Percentiles rank a stretch among this genome's conserved stretches.
Evolutionary conservation across 2,329 filamentous ascomycete genomes (phyloP).

Genomic region (Talaromyces amestolkiae): DNA sequence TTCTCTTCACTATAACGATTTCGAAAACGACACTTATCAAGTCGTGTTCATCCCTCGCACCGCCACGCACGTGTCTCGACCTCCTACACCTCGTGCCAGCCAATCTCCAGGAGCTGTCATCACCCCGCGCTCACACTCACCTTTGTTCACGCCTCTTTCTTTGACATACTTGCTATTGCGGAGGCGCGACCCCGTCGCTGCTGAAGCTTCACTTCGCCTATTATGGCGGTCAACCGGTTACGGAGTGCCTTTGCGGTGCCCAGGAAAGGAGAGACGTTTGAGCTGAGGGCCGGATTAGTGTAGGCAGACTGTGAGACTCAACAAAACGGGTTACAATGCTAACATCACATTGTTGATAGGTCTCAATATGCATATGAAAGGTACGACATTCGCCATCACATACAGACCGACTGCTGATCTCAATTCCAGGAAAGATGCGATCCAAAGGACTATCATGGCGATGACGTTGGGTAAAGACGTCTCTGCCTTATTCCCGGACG

Average conservation of each 20-base stretch:
- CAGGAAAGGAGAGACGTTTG: conserved; percentile 96
- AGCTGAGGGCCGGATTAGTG: conserved; percentile 88
- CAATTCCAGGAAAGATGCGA: conserved; percentile 76
- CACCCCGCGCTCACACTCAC: conserved; percentile 22
- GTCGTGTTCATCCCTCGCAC: not conserved
- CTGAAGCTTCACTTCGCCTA: conserved; percentile 31
- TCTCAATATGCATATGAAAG: conserved; percentile 99
- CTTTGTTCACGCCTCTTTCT: conserved; percentile 14
- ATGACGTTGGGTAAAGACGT: conserved; percentile 99
- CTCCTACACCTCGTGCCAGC: conserved; percentile 10
- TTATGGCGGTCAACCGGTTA: conserved; percentile 94
- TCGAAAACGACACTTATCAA: not conserved
- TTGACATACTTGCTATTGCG: conserved; percentile 23
- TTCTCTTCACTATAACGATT: not conserved
- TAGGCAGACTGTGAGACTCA: conserved; percentile 36
- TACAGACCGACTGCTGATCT: conserved; percentile 29
- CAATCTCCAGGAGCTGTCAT: conserved; percentile 14
- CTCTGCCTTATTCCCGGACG: conserved; percentile 92
- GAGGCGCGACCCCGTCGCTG: conserved; percentile 38
- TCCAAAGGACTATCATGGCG: conserved; percentile 99
- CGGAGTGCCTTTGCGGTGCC: conserved; percentile 89
- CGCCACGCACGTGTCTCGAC: conserved; percentile 12
- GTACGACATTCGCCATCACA: conserved; percentile 36
- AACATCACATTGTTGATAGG: conserved; percentile 44
- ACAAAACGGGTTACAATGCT: conserved; percentile 27